Percentiles rank a stretch among this genome's conserved stretches.
phyloP scores from a whole-genome alignment of 2,329 filamentous ascomycete species.

The Tothia fuscella region DNA sequence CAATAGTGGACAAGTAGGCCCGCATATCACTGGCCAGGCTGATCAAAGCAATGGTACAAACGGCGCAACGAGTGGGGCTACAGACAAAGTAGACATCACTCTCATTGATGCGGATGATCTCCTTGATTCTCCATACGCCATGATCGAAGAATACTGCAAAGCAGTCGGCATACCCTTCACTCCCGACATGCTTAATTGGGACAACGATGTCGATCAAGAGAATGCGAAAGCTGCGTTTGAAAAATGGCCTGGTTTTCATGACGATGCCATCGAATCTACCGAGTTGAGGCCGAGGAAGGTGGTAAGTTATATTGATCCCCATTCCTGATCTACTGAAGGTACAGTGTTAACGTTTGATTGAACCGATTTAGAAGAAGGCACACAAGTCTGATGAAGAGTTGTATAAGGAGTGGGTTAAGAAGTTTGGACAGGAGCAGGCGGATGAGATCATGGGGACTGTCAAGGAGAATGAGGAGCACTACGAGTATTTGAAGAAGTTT shows the following conservation, averaged over 20 bases:
- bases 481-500: conserved; percentile 74
- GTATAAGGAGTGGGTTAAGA: conserved; percentile 58
- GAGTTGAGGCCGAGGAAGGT: conserved; percentile 59
- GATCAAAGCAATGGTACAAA: conserved; percentile 13
- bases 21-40: conserved; percentile 42
- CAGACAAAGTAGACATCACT: conserved; percentile 39
- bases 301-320: conserved; percentile 28
- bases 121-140: conserved; percentile 57
- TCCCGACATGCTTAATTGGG: conserved; percentile 62
- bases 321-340: conserved; percentile 10
- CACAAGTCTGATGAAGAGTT: conserved; percentile 53
- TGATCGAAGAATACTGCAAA: conserved; percentile 58
- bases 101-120: conserved; percentile 74
- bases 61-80: conserved; percentile 21
- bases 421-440: conserved; percentile 60
- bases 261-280: conserved; percentile 79
- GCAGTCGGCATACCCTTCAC: conserved; percentile 59
- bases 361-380: conserved; percentile 42
- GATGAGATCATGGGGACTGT: conserved; percentile 60
- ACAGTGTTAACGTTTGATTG: not conserved
- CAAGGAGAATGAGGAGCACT: conserved; percentile 58
- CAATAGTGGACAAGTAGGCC: conserved; percentile 56
- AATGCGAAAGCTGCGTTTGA: conserved; percentile 68
- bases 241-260: conserved; percentile 96
- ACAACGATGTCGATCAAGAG: conserved; percentile 52